These are phyloP conservation scores for Decorospora gaudefroyi DNA, from an alignment of 2,329 filamentous ascomycete genomes.

Conservation along the genomic window DNA sequence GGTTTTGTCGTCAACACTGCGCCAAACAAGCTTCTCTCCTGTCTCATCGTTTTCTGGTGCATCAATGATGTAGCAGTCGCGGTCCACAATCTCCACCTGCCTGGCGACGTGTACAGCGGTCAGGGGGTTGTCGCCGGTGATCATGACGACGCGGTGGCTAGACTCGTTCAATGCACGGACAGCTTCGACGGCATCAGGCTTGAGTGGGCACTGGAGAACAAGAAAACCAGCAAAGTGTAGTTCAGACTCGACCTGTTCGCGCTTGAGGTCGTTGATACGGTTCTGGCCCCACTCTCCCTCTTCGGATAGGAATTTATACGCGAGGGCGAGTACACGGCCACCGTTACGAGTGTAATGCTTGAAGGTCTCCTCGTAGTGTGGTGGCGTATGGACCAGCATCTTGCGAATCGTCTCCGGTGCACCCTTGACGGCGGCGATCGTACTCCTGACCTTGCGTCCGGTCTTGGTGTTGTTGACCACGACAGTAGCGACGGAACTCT, in stretches of 20 bases:
- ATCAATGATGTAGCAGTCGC: slow-evolving; percentile 91
- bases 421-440: slow-evolving; percentile 94
- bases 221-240: slow-evolving; percentile 93
- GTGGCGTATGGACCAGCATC: slow-evolving; percentile 81
- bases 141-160: slow-evolving; percentile 98
- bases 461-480: slow-evolving; percentile 71
- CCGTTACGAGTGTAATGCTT: slow-evolving; percentile 98
- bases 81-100: slow-evolving; percentile 96
- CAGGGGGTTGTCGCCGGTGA: slow-evolving; percentile 95
- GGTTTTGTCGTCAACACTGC: slow-evolving; percentile 87
- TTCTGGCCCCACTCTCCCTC: slow-evolving; percentile 80
- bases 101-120: slow-evolving; percentile 95
- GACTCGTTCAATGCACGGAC: slow-evolving; percentile 98
- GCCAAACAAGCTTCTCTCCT: slow-evolving; percentile 85
- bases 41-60: slow-evolving; percentile 86
- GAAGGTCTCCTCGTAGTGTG: slow-evolving; percentile 95
- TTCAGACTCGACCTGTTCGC: slow-evolving; percentile 85
- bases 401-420: slow-evolving; percentile 95
- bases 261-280: slow-evolving; percentile 90
- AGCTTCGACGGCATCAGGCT: slow-evolving; percentile 91
- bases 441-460: slow-evolving; percentile 76
- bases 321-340: slow-evolving; percentile 88
- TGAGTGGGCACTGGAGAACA: slow-evolving; percentile 91
- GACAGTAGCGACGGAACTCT: slow-evolving; percentile 90
- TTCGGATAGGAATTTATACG: slow-evolving; percentile 85